Evolutionary conservation across 805 yeast genomes (phyloP).

Genomic region (Wickerhamomyces ciferrii): DNA sequence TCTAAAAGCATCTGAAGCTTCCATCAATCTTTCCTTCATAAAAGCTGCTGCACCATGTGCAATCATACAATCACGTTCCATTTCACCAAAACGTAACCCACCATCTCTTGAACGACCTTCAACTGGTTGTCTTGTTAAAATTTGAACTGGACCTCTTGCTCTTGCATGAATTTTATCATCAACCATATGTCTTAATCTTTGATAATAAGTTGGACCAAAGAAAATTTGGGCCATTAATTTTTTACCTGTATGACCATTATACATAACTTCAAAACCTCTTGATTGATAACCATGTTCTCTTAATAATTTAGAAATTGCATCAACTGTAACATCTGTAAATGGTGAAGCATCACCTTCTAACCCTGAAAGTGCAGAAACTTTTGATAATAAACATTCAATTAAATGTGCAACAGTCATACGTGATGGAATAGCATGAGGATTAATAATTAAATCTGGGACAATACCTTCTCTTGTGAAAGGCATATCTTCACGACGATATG

Average conservation of each 20-base stretch:
- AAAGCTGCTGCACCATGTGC: constrained; percentile 99
- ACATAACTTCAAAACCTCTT: constrained; percentile 98
- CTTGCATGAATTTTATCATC: constrained; percentile 99
- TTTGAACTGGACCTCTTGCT: constrained; percentile 98
- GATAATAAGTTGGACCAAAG: constrained; percentile 99
- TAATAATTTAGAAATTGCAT: constrained; percentile 86
- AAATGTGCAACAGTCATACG: constrained; percentile 99
- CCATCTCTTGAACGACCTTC: constrained; percentile 99
- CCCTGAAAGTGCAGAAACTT: constrained; percentile 92
- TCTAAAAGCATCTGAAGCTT: constrained; percentile 97
- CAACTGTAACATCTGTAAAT: constrained; percentile 96
- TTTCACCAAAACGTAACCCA: constrained; percentile 98
- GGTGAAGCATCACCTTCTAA: constrained; percentile 99
- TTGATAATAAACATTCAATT: constrained; percentile 94
- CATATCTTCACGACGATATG: constrained; percentile 98
- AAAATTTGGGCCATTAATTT: constrained; percentile 96
- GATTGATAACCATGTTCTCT: constrained; percentile 97
- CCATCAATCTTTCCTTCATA: constrained; percentile 96
- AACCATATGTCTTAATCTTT: constrained; percentile 98
- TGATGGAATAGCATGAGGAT: constrained; percentile 99
- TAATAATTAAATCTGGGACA: constrained; percentile 95
- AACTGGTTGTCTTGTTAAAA: constrained; percentile 95
- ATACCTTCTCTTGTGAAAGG: constrained; percentile 94
- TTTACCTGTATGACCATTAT: constrained; percentile 98
- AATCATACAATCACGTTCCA: constrained; percentile 99